Base-by-base conservation (phyloP, 1,284 basidiomycete species). In the Ustilago loliicola region DNA sequence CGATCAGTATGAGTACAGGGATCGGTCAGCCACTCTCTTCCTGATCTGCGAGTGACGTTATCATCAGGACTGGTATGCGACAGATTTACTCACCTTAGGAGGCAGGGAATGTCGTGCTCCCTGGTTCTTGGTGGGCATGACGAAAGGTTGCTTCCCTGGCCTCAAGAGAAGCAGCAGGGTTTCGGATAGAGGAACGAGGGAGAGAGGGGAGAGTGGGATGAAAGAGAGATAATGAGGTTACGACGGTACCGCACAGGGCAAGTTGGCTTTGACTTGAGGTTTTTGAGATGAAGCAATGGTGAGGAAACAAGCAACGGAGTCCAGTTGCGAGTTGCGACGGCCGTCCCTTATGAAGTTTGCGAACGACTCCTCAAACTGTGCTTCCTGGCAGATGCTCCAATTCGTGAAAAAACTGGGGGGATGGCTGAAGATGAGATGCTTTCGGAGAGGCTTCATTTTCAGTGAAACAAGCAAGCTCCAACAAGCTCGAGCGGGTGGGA, bases 91-190 rank as follows among this genome's bases (percentile, higher is more conserved):
- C 56, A 77, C 74, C 34, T 77, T 77, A 21, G 74, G 66, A 23
- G 74, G 74, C 30, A 77, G 69, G 34, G 69, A 77, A 56, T 77
- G 74, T 59, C 59, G 61, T n/a, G 66, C 52, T 38, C 56, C 69
- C 61, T 65, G 66, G 21, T 21, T 63, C 57, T 68, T 77, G 34
- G 66, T 50, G 55, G 60, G 54, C 74, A 77, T 77, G 62, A 23
- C 45, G 66, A 57, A 58, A 40, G 21, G 30, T 32, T 36, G 27
- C 21, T 47, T 59, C 17, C 10, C 34, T 50, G 42, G 25, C 29
- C 30, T 61, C 36, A 29, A 38, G n/a, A 48, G 27, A 27, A 51
- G 53, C 23, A 54, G 42, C 52, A 36, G n/a, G 61, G 34, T 29
- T 47, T 48, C 25, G 52, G 58, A 42, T 21, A 29, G 38, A 50